Conservation (phyloP, 2,329 filamentous ascomycete genomes). For the Colletotrichum plurivorum region DNA sequence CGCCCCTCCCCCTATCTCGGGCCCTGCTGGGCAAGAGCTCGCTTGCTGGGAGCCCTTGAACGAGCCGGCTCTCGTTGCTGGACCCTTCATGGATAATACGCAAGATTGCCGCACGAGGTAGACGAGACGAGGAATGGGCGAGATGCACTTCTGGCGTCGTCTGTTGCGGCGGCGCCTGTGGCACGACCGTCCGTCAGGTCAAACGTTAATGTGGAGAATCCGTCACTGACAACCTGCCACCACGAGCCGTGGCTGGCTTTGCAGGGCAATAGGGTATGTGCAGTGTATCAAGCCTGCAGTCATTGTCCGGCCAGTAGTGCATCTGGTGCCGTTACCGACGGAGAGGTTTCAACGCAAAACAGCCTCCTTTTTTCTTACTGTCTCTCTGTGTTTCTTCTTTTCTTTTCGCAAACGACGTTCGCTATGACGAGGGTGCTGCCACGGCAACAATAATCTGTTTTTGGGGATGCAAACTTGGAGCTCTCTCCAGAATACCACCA, state of each 20-base stretch:
- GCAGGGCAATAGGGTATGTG: neutral
- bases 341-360: neutral
- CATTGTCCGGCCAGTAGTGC: neutral
- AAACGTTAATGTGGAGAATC: slow-evolving; percentile 19
- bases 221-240: slow-evolving; percentile 20
- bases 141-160: slow-evolving; percentile 27
- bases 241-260: slow-evolving; percentile 17
- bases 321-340: neutral
- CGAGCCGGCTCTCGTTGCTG: slow-evolving; percentile 26
- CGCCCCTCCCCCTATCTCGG: slow-evolving; percentile 40
- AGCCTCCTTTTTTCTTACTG: neutral
- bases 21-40: slow-evolving; percentile 34
- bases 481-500: neutral
- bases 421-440: neutral
- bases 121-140: slow-evolving; percentile 28
- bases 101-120: slow-evolving; percentile 37
- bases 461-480: neutral
- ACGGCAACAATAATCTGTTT: neutral
- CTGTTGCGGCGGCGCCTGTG: slow-evolving; percentile 11
- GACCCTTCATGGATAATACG: slow-evolving; percentile 36
- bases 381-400: neutral
- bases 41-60: slow-evolving; percentile 34
- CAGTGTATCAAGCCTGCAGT: slow-evolving; percentile 7
- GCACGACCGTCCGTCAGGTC: slow-evolving; percentile 19
- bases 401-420: neutral